Evolutionary conservation across 306 rosid species (phyloP).

Genomic region (Carpinus viminea): DNA sequence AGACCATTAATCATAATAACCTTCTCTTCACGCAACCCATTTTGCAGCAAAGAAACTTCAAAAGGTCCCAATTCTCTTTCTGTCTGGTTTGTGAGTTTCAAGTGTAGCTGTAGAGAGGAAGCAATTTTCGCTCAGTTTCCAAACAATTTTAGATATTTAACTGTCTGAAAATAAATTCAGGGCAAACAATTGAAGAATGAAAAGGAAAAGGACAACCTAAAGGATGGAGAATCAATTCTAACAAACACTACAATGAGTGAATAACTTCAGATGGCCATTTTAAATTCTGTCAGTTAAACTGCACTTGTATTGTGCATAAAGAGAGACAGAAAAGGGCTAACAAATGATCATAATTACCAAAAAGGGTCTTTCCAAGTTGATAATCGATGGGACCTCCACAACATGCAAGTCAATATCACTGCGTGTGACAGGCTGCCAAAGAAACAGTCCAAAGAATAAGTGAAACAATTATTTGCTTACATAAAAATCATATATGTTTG

Average conservation of each 20-base stretch:
- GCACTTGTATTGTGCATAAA: slow-evolving; percentile 17
- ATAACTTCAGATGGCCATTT: slow-evolving; percentile 8
- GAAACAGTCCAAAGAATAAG: slow-evolving; percentile 33
- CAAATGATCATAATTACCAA: slow-evolving; percentile 47
- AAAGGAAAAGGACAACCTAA: slow-evolving; percentile 17
- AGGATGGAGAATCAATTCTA: slow-evolving; percentile 21
- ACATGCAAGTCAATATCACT: slow-evolving; percentile 86
- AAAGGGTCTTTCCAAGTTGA: slow-evolving; percentile 81
- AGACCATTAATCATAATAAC: slow-evolving; percentile 79
- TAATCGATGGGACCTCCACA: slow-evolving; percentile 64
- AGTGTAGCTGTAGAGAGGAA: slow-evolving; percentile 61
- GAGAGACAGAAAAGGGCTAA: slow-evolving; percentile 12
- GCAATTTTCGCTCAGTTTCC: slow-evolving; percentile 37
- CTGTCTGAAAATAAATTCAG: neutral
- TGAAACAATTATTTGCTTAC: slow-evolving; percentile 8
- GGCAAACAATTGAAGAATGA: slow-evolving; percentile 20
- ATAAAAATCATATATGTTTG: neutral
- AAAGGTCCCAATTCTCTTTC: slow-evolving; percentile 87
- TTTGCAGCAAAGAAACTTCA: slow-evolving; percentile 68
- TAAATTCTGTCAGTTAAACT: slow-evolving; percentile 17
- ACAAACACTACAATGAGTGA: slow-evolving; percentile 21
- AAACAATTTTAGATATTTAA: slow-evolving; percentile 13
- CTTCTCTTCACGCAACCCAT: slow-evolving; percentile 53
- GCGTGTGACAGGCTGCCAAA: slow-evolving; percentile 73
- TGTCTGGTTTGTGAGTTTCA: slow-evolving; percentile 70